Percentiles rank a stretch among this genome's conserved stretches.
phyloP scores from a whole-genome alignment of 2,329 filamentous ascomycete genomes.

The Fusarium sp. region DNA sequence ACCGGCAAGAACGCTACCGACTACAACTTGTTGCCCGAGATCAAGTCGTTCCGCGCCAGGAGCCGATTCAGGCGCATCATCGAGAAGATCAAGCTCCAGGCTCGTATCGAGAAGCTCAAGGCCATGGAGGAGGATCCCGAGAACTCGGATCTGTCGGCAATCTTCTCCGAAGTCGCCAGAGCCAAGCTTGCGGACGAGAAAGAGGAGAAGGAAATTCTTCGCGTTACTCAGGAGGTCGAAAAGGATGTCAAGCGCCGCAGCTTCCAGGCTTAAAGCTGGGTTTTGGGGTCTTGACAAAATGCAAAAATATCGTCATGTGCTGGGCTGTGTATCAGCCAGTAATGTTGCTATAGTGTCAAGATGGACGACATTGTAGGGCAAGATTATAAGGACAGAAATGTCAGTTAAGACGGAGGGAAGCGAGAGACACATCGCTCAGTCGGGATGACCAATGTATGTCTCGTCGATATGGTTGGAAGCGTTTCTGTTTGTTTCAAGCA shows the following conservation, averaged over 20 bases:
- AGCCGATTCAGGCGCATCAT: slow-evolving; percentile 92
- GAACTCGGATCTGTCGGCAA: slow-evolving; percentile 69
- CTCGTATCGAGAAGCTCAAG: slow-evolving; percentile 94
- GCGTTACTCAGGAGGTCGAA: slow-evolving; percentile 70
- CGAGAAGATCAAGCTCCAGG: slow-evolving; percentile 94
- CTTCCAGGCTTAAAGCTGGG: slow-evolving; percentile 38
- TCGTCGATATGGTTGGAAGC: slow-evolving; percentile 25
- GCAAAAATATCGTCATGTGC: not conserved
- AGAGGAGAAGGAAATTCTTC: slow-evolving; percentile 81
- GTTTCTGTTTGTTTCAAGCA: slow-evolving; percentile 25
- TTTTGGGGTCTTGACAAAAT: slow-evolving; percentile 1
- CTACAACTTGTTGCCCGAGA: slow-evolving; percentile 97
- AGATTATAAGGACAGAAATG: not conserved
- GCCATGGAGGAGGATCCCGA: slow-evolving; percentile 88
- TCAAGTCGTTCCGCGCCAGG: slow-evolving; percentile 91
- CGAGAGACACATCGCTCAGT: slow-evolving; percentile 4
- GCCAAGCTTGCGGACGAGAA: slow-evolving; percentile 87
- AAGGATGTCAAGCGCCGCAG: slow-evolving; percentile 60
- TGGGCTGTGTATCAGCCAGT: not conserved
- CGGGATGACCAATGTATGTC: slow-evolving; percentile 10
- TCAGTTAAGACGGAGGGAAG: slow-evolving; percentile 6
- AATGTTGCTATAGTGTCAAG: not conserved
- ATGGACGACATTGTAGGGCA: not conserved
- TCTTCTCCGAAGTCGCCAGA: slow-evolving; percentile 94
- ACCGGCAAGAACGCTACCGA: slow-evolving; percentile 92